Percentiles rank a stretch among this genome's conserved stretches.
These are phyloP conservation scores for Codiaeum variegatum DNA, from an alignment of 441 rosid genomes.

Conservation along the genomic window DNA sequence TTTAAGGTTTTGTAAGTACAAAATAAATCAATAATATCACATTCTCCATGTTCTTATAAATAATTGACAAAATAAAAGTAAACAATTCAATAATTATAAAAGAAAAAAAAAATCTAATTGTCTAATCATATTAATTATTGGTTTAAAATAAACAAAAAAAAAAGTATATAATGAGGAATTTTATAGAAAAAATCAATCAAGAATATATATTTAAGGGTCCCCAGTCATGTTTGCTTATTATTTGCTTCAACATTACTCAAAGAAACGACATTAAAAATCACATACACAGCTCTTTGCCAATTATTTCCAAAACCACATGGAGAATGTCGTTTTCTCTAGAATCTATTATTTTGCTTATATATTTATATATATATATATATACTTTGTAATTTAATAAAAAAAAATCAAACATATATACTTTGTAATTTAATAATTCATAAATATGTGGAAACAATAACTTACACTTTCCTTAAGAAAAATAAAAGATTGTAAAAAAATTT, in stretches of 20 bases:
- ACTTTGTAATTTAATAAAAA: no score
- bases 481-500: no score
- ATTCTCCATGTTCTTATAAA: no score
- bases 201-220: not conserved
- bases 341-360: not conserved
- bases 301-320: slow-evolving; percentile 19
- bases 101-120: no score
- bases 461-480: no score
- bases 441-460: no score
- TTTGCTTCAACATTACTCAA: slow-evolving; percentile 33
- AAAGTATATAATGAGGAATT: not conserved
- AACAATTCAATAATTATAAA: no score
- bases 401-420: no score
- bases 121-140: not conserved
- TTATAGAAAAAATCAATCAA: not conserved
- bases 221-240: not conserved
- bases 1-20: no score
- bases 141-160: not conserved
- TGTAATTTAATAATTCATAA: no score
- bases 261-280: not conserved
- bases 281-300: slow-evolving; percentile 11
- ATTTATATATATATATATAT: not conserved
- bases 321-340: not conserved
- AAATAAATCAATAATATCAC: no score
- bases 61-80: no score